Evolutionary conservation across 2,329 filamentous ascomycete genomes (phyloP), one percentile per base, ranked within the genome.

Genomic region (Knufia fluminis): DNA sequence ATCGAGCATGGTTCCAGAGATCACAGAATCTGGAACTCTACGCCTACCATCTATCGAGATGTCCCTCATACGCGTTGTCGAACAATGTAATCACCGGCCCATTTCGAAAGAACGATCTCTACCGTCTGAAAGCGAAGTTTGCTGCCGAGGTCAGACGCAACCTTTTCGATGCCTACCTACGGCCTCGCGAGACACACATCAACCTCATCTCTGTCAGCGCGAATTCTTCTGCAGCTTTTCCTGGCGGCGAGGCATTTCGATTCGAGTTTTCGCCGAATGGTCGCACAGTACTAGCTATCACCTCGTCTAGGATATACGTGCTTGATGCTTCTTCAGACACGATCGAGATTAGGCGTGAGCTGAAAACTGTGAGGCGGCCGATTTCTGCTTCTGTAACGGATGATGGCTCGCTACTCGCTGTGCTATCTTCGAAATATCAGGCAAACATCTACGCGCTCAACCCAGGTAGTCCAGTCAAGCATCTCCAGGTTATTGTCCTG

Each of bases 191-290:
- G 60, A 90, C 83, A 4, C 72, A 86, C 39, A 77, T 94, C 60
- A 90, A 85, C 62, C 73, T 95, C 46, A 81, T 94, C 10, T 92
- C 86, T 32, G 87, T 83, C 44, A 89, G 85, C 4, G 86, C 86
- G 57, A 91, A 85, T 62, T 90, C 86, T 1, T 88, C 85, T 1
- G 87, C 87, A 19, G 77, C 78, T 2, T 84, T 83, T 54, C 88
- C 87, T 1, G 84, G 85, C 28, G 86, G 86, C 26, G 88, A 94
- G 65, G 86, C 86, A 40, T 86, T 94, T 69, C 85, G 87, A 48
- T 94, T 94, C 65, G 81, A 78, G 54, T 79, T 87, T 52, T 94
- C 88, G 1, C 80, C 86, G 4, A 79, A 77, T 48, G 87, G 86
- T 2, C 80, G 83, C 57, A 79, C 83, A 58, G 68, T 94, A 24